phyloP scores from a whole-genome alignment of 768 basidiomycete species.

The Amanita fuliginea region DNA sequence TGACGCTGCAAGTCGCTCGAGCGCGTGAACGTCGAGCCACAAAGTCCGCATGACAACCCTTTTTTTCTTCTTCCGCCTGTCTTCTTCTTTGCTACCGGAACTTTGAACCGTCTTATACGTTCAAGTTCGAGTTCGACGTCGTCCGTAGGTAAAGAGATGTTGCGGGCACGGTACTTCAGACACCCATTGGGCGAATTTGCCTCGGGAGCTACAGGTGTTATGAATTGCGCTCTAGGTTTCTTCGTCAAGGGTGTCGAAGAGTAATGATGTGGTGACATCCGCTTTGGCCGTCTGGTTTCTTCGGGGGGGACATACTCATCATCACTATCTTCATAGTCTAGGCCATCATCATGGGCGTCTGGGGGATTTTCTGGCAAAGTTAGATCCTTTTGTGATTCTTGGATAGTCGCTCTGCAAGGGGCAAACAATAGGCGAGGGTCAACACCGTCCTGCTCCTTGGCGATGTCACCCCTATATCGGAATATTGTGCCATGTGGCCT shows the following conservation, averaged over 20 bases:
- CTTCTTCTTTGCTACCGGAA: background rate
- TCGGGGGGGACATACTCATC: background rate
- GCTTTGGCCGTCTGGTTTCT: background rate
- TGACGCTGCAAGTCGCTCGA: conserved; percentile 1
- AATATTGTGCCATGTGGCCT: background rate
- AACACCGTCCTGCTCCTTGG: background rate
- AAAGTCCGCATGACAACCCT: background rate
- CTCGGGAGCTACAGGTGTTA: background rate
- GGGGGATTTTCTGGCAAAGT: background rate
- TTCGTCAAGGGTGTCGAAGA: background rate
- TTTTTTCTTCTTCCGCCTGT: background rate
- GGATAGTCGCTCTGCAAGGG: background rate
- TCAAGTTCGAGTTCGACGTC: background rate
- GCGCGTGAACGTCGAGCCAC: background rate
- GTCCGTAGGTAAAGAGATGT: background rate
- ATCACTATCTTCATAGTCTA: background rate
- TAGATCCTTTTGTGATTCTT: background rate
- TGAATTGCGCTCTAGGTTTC: background rate
- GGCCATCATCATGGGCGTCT: background rate
- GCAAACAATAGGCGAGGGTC: background rate
- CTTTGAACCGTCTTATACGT: background rate
- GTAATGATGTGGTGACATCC: background rate
- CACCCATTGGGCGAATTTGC: background rate
- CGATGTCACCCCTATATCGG: background rate
- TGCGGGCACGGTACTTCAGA: background rate